Percentiles rank a stretch among this genome's conserved stretches.
Evolutionary conservation across 108 stramenopile genomes (phyloP).

Genomic region (Thalassiosira profunda): DNA sequence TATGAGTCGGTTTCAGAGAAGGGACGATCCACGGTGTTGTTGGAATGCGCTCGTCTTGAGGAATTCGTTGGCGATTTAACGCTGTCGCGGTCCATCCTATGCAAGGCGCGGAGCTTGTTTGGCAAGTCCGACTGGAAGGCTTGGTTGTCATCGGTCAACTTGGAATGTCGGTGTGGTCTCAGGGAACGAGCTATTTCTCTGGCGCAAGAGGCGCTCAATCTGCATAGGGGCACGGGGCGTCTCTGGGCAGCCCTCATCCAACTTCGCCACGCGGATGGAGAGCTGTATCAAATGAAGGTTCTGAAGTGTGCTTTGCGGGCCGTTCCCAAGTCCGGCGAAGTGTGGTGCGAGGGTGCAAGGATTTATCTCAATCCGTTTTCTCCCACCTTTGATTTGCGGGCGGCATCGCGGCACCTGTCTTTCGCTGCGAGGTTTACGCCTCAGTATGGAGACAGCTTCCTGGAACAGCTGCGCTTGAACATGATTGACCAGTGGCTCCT

Average conservation of each 20-base stretch:
- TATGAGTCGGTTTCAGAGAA: slow-evolving; percentile 93
- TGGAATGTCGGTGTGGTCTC: slow-evolving; percentile 86
- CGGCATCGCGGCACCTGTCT: slow-evolving; percentile 78
- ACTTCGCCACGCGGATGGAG: slow-evolving; percentile 87
- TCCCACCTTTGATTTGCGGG: slow-evolving; percentile 80
- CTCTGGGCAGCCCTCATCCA: slow-evolving; percentile 97
- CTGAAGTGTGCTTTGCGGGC: slow-evolving; percentile 88
- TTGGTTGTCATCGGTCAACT: slow-evolving; percentile 92
- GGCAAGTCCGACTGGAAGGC: slow-evolving; percentile 95
- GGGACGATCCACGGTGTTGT: slow-evolving; percentile 80
- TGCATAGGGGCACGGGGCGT: slow-evolving; percentile 95
- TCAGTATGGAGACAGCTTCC: slow-evolving; percentile 97
- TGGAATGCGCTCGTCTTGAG: slow-evolving; percentile 94
- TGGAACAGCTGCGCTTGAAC: slow-evolving; percentile 80
- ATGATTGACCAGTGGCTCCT: slow-evolving; percentile 74
- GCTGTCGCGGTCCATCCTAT: slow-evolving; percentile 87
- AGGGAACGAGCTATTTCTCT: slow-evolving; percentile 64
- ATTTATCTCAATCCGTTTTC: slow-evolving; percentile 89
- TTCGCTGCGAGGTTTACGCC: slow-evolving; percentile 98
- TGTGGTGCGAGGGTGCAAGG: slow-evolving; percentile 97
- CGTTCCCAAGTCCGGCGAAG: slow-evolving; percentile 98
- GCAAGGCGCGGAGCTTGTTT: slow-evolving; percentile 77
- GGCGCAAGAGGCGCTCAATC: slow-evolving; percentile 78
- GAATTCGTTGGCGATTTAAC: slow-evolving; percentile 90
- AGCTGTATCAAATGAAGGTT: slow-evolving; percentile 70